Percentiles rank a stretch among this genome's conserved stretches.
These are phyloP conservation scores for Eucalyptus erythrocorys DNA, from an alignment of 345 rosid genomes.

Conservation along the genomic window DNA sequence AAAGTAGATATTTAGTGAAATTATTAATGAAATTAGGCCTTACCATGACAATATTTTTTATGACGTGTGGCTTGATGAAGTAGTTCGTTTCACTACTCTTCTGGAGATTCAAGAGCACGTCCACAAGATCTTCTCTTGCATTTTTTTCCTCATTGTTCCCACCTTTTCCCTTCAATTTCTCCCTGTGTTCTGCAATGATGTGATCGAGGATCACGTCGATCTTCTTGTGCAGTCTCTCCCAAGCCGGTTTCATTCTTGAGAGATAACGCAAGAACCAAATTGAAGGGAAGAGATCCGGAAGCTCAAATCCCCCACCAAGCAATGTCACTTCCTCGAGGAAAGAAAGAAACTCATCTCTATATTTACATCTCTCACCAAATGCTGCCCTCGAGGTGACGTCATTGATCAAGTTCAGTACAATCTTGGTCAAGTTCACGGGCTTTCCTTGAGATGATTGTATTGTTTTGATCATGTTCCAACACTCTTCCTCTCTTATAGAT, in stretches of 20 bases:
- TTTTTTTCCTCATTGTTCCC: neutral
- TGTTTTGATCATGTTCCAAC: neutral
- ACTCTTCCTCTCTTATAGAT: neutral
- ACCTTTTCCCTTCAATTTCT: neutral
- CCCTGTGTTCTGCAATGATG: slow-evolving; percentile 12
- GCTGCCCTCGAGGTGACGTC: slow-evolving; percentile 11
- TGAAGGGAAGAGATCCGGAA: slow-evolving; percentile 17
- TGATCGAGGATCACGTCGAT: slow-evolving; percentile 8
- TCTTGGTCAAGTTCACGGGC: neutral
- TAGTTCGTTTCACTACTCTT: neutral
- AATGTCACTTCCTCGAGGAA: slow-evolving; percentile 2
- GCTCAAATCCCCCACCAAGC: slow-evolving; percentile 6
- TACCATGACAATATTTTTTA: slow-evolving; percentile 12
- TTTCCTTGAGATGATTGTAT: neutral
- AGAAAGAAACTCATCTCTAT: neutral
- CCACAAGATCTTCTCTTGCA: slow-evolving; percentile 11
- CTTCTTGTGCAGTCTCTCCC: neutral
- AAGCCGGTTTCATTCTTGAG: slow-evolving; percentile 1
- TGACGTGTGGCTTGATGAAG: slow-evolving; percentile 4
- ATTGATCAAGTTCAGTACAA: neutral
- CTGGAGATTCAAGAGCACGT: slow-evolving; percentile 16
- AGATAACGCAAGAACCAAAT: slow-evolving; percentile 1
- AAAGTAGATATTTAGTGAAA: neutral
- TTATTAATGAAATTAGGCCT: neutral
- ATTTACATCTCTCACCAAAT: slow-evolving; percentile 9